A percentile compares a stretch with the other conserved stretches of the same genome.
Evolutionary conservation across 805 yeast species (phyloP).

Genomic region (Metschnikowia koreensis): DNA sequence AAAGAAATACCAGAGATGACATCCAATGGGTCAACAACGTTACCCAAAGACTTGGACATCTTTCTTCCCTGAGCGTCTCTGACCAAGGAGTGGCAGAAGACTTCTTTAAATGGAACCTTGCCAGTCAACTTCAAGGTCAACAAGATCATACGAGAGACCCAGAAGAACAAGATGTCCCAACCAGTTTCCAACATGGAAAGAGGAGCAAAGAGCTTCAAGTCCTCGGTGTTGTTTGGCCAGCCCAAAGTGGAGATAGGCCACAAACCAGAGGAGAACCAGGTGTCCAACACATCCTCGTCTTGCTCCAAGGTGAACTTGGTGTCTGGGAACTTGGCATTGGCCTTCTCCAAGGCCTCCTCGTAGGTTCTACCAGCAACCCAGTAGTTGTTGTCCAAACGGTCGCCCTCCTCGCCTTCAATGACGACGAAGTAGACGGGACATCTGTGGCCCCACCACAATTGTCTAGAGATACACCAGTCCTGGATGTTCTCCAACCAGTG

Average conservation of each 20-base stretch:
- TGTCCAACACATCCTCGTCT: conserved; percentile 97
- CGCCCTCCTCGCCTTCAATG: conserved; percentile 72
- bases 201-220: conserved; percentile 78
- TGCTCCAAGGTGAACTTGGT: conserved; percentile 75
- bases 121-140: conserved; percentile 90
- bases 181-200: conserved; percentile 96
- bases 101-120: conserved; percentile 88
- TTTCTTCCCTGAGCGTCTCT: conserved; percentile 99
- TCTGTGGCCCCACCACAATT: conserved; percentile 94
- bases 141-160: conserved; percentile 97
- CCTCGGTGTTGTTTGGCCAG: conserved; percentile 82
- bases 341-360: conserved; percentile 85
- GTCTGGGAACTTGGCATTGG: conserved; percentile 67
- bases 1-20: conserved; percentile 87
- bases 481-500: conserved; percentile 94
- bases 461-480: conserved; percentile 99
- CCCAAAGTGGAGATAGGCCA: conserved; percentile 98
- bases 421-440: conserved; percentile 91
- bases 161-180: conserved; percentile 98
- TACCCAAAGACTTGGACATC: conserved; percentile 97
- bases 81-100: conserved; percentile 96
- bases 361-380: conserved; percentile 89
- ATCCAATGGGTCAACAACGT: conserved; percentile 93
- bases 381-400: conserved; percentile 59
- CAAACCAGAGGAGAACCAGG: conserved; percentile 97